Conservation (phyloP, 1,284 basidiomycete species). For the Tilletia setariae region DNA sequence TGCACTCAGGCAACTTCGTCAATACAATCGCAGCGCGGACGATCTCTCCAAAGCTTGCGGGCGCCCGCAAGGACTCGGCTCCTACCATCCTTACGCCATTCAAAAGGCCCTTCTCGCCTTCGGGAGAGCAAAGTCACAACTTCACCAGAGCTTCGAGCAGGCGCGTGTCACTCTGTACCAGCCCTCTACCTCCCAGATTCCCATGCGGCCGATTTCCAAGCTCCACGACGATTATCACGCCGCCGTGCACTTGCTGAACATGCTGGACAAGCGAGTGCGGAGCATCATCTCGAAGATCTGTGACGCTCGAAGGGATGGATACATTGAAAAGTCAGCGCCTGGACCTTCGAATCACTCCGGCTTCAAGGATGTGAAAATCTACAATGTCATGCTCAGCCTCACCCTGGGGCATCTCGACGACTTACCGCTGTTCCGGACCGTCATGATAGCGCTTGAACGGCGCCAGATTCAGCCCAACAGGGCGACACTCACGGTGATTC, state of each 20-base stretch:
- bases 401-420: conserved; percentile 2
- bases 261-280: not conserved
- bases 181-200: not conserved
- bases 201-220: not conserved
- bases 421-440: not conserved
- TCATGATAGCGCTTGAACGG: conserved; percentile 4
- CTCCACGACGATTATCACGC: not conserved
- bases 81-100: not conserved
- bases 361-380: not conserved
- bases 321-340: not conserved
- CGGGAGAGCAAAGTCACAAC: not conserved
- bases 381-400: conserved; percentile 13
- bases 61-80: not conserved
- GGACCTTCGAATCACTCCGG: not conserved
- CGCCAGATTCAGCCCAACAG: conserved; percentile 9
- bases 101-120: conserved; percentile 1
- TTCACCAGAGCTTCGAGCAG: not conserved
- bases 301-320: not conserved
- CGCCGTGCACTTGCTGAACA: not conserved
- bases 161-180: not conserved
- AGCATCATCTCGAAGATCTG: not conserved
- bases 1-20: not conserved
- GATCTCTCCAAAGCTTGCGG: not conserved
- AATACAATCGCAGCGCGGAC: conserved; percentile 4
- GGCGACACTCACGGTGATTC: not conserved